These are phyloP conservation scores for Alloteropsis angusta DNA, from an alignment of 202 grass and related monocot genomes.

Conservation along the genomic window DNA sequence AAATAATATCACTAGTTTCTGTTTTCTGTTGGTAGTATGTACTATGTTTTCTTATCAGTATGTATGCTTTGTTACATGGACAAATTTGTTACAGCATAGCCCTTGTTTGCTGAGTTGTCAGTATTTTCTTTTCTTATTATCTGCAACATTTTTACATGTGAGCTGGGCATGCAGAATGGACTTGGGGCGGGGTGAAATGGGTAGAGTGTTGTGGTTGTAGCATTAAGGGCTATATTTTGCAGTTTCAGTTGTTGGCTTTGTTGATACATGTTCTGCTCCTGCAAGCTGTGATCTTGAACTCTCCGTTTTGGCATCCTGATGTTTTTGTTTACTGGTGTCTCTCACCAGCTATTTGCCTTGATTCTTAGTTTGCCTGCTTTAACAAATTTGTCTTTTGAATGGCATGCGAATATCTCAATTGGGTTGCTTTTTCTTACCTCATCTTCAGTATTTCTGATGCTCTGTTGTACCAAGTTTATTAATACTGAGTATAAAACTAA, in stretches of 20 bases:
- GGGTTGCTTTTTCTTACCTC: background rate
- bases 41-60: background rate
- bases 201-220: background rate
- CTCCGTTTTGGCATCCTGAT: background rate
- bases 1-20: background rate
- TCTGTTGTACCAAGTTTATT: background rate
- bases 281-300: background rate
- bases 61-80: background rate
- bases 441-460: background rate
- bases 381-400: background rate
- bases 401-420: background rate
- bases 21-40: constrained; percentile 12
- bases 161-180: background rate
- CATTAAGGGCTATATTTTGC: background rate
- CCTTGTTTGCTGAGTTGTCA: background rate
- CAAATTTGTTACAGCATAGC: background rate
- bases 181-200: background rate
- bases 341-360: background rate
- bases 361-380: background rate
- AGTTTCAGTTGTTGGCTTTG: background rate
- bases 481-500: background rate
- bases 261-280: background rate
- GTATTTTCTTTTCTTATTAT: background rate
- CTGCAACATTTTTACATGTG: background rate
- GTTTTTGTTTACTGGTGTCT: background rate